These are phyloP conservation scores for Polytrichum commune DNA, from an alignment of 225 moss, liverwort and hornwort species.

Conservation along the genomic window DNA sequence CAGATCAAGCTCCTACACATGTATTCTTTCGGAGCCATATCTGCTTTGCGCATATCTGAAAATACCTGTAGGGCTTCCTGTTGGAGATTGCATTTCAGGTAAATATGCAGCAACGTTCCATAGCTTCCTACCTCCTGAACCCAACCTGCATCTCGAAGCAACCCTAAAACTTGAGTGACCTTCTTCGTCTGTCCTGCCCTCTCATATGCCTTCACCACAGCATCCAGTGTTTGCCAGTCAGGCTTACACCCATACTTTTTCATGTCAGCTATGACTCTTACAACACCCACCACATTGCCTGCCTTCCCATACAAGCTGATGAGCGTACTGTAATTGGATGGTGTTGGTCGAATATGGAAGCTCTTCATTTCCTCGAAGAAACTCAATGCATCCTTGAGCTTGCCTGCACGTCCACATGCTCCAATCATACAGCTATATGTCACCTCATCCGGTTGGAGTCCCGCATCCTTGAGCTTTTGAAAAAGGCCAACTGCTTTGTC, in stretches of 20 bases:
- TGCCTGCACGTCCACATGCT: constrained; percentile 82
- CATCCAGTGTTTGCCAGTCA: constrained; percentile 75
- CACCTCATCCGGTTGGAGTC: constrained; percentile 60
- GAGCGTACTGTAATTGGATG: constrained; percentile 71
- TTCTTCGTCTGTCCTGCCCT: constrained; percentile 77
- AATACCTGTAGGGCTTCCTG: constrained; percentile 70
- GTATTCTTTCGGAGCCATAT: constrained; percentile 64
- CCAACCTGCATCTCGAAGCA: constrained; percentile 74
- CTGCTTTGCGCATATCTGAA: constrained; percentile 55
- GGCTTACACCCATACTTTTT: constrained; percentile 66
- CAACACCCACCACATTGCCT: constrained; percentile 69
- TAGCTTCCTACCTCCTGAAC: constrained; percentile 57
- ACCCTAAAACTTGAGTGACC: constrained; percentile 40
- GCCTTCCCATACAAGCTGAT: constrained; percentile 84
- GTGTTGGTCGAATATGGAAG: constrained; percentile 46
- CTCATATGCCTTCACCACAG: constrained; percentile 78
- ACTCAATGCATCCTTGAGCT: constrained; percentile 73
- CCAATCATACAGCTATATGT: constrained; percentile 91
- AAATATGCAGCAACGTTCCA: constrained; percentile 69
- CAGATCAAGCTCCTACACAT: constrained; percentile 83
- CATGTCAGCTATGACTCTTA: constrained; percentile 73
- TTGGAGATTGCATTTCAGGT: constrained; percentile 72
- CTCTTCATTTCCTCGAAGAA: constrained; percentile 69
- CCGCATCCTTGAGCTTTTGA: constrained; percentile 53
- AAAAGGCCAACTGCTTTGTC: constrained; percentile 57